These are phyloP conservation scores for Lodderomyces margitis DNA, from an alignment of 1,139 yeast genomes.

Conservation along the genomic window DNA sequence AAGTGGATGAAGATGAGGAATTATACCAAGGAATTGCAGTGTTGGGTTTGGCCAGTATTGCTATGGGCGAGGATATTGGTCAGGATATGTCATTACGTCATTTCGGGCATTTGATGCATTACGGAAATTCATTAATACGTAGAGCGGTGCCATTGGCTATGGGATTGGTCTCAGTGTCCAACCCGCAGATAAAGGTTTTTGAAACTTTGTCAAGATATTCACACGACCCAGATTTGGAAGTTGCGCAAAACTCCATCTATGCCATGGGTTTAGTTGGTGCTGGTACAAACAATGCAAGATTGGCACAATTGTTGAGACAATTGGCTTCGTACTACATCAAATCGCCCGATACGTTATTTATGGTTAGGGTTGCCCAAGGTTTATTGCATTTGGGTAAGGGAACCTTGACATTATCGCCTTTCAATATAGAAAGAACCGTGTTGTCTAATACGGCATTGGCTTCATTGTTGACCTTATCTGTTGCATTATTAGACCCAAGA, in stretches of 20 bases:
- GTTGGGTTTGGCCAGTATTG: conserved; percentile 88
- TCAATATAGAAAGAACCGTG: conserved; percentile 84
- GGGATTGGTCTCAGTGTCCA: conserved; percentile 91
- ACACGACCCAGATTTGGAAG: conserved; percentile 92
- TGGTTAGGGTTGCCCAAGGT: conserved; percentile 95
- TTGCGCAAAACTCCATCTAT: conserved; percentile 91
- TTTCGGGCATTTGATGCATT: conserved; percentile 96
- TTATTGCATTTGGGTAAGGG: conserved; percentile 95
- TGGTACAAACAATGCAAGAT: conserved; percentile 97
- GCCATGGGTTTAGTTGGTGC: conserved; percentile 98
- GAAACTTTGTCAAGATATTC: conserved; percentile 95
- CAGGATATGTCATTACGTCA: conserved; percentile 97
- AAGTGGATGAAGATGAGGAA: conserved; percentile 52
- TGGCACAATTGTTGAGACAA: conserved; percentile 93
- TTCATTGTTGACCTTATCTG: conserved; percentile 79
- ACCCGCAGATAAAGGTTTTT: conserved; percentile 96
- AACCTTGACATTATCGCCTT: conserved; percentile 84
- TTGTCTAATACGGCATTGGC: conserved; percentile 89
- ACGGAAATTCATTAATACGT: conserved; percentile 88
- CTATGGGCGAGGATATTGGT: conserved; percentile 98
- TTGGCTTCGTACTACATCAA: conserved; percentile 90
- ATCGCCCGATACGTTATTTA: conserved; percentile 86
- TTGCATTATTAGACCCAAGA: conserved; percentile 83
- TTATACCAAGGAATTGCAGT: conserved; percentile 88
- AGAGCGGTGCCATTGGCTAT: conserved; percentile 97